Conservation (phyloP, 2,329 filamentous ascomycete species). For the Neonectria punicea region DNA sequence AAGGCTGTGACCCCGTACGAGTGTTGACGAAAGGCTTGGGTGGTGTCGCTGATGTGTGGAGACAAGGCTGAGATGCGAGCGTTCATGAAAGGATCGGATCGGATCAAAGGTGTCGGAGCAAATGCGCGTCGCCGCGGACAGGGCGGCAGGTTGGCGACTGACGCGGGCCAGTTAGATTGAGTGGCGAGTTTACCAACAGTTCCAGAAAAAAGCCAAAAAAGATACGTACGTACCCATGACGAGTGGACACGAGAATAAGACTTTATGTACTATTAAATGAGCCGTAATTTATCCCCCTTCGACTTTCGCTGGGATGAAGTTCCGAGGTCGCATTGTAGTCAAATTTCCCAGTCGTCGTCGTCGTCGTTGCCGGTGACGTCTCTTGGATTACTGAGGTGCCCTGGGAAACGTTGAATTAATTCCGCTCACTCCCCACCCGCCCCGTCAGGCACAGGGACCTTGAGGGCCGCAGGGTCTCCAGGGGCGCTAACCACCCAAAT, state of each 20-base stretch:
- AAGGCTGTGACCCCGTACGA: conserved; percentile 10
- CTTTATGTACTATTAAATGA: neutral
- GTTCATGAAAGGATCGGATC: conserved; percentile 16
- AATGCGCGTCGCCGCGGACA: neutral
- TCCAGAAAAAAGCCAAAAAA: neutral
- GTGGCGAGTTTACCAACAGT: neutral
- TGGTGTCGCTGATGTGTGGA: conserved; percentile 6
- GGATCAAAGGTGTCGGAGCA: conserved; percentile 8
- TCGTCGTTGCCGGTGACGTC: neutral
- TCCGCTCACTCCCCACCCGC: neutral
- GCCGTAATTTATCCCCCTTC: neutral
- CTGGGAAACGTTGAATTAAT: neutral
- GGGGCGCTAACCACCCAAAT: neutral
- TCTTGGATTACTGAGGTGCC: neutral
- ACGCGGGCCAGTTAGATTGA: neutral
- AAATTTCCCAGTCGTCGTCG: neutral
- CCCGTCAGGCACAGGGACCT: conserved; percentile 19
- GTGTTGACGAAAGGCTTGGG: conserved; percentile 7
- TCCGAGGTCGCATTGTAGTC: neutral
- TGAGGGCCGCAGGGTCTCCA: conserved; percentile 4
- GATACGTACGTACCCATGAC: neutral
- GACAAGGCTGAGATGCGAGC: conserved; percentile 19
- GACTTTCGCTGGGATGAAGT: neutral
- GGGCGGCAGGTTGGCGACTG: neutral
- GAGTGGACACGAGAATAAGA: neutral